Evolutionary conservation across 352 stramenopile genomes (phyloP).

Genomic region (Phytophthora foliorum): DNA sequence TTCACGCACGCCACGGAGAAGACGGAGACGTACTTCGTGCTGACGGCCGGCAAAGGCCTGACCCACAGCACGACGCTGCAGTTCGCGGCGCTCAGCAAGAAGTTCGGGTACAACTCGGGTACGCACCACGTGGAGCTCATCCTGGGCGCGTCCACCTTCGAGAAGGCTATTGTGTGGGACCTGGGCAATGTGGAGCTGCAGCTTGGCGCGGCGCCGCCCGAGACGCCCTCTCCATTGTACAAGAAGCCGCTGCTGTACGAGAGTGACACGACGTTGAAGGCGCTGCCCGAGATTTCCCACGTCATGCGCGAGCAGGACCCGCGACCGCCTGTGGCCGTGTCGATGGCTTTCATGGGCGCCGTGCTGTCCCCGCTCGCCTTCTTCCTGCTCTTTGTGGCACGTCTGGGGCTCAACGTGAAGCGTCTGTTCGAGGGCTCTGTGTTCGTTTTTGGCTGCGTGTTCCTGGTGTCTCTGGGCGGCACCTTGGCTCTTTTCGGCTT

Average conservation of each 20-base stretch:
- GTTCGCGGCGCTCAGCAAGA: conserved; percentile 79
- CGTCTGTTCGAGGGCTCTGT: conserved; percentile 75
- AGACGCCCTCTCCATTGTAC: conserved; percentile 84
- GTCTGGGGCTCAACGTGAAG: conserved; percentile 69
- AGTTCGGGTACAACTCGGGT: conserved; percentile 86
- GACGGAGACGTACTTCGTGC: conserved; percentile 80
- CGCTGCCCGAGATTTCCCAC: conserved; percentile 90
- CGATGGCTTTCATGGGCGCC: conserved; percentile 71
- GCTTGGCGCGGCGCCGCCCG: conserved; percentile 67
- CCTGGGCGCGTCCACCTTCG: conserved; percentile 80
- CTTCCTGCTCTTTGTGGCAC: conserved; percentile 74
- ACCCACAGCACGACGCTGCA: conserved; percentile 56
- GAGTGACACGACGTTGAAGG: conserved; percentile 88
- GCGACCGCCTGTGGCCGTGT: conserved; percentile 72
- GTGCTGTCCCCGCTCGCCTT: conserved; percentile 66
- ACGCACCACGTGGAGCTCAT: conserved; percentile 76
- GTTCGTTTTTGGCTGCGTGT: conserved; percentile 76
- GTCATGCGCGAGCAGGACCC: conserved; percentile 84
- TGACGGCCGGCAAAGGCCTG: conserved; percentile 52
- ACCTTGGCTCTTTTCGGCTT: conserved; percentile 85
- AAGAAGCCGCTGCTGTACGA: conserved; percentile 88
- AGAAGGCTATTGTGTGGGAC: conserved; percentile 79
- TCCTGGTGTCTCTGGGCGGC: conserved; percentile 75
- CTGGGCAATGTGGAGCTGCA: conserved; percentile 76
- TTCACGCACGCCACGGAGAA: conserved; percentile 70